Evolutionary conservation across 2,329 filamentous ascomycete genomes (phyloP).

Genomic region (Tothia fuscella): DNA sequence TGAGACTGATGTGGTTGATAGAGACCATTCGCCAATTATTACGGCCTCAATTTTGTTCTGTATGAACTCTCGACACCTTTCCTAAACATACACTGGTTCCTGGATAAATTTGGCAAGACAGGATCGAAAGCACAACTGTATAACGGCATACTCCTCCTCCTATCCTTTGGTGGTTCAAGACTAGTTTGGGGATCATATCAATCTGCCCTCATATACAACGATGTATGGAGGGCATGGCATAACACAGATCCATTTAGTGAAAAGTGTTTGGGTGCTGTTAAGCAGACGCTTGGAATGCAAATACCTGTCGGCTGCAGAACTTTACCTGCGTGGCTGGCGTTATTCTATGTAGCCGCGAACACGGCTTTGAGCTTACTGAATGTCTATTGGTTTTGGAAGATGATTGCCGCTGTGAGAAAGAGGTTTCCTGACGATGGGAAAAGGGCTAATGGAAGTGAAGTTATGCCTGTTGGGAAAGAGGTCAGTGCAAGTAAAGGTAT

Average conservation of each 20-base stretch:
- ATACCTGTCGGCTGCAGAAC: constrained; percentile 7
- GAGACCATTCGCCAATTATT: constrained; percentile 80
- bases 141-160: constrained; percentile 28
- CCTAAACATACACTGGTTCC: constrained; percentile 85
- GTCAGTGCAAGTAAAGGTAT: too few species aligned
- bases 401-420: constrained; percentile 69
- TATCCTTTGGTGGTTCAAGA: constrained; percentile 10
- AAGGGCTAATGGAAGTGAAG: constrained; percentile 13
- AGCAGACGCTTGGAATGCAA: constrained; percentile 22
- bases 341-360: constrained; percentile 58
- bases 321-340: constrained; percentile 58
- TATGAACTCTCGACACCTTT: constrained; percentile 81
- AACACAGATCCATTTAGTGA: constrained; percentile 11
- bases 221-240: constrained; percentile 39
- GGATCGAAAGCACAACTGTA: constrained; percentile 52
- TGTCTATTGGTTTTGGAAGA: constrained; percentile 78
- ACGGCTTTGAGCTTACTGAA: constrained; percentile 63
- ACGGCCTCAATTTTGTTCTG: constrained; percentile 68
- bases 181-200: constrained; percentile 67
- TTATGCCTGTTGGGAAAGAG: too few species aligned
- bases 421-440: constrained; percentile 50
- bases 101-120: constrained; percentile 74
- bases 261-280: constrained; percentile 15
- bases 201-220: constrained; percentile 51
- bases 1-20: constrained; percentile 23